Evolutionary conservation across 352 stramenopile genomes (phyloP).

Genomic region (Globisporangium parvum): DNA sequence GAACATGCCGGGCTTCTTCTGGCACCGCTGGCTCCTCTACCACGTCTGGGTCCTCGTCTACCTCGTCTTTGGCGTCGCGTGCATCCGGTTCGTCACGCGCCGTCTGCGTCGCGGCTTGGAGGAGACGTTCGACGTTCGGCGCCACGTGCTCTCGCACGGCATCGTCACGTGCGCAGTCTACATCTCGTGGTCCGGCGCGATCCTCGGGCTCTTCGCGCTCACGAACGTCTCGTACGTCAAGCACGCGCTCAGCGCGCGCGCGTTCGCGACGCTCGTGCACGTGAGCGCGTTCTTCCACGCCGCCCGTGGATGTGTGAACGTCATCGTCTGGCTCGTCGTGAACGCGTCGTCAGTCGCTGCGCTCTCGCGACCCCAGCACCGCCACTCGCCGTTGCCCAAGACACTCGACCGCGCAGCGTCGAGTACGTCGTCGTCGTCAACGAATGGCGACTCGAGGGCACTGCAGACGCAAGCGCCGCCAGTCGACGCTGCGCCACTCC

Average conservation of each 20-base stretch:
- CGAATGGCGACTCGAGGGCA: conserved; percentile 2
- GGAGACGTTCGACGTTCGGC: conserved; percentile 81
- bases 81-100: conserved; percentile 73
- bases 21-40: conserved; percentile 80
- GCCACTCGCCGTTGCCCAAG: not conserved
- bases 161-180: conserved; percentile 80
- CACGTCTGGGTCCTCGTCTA: conserved; percentile 77
- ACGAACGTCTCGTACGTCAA: conserved; percentile 47
- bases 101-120: conserved; percentile 68
- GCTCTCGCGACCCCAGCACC: not conserved
- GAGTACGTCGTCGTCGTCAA: conserved; percentile 6
- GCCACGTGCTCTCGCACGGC: conserved; percentile 67
- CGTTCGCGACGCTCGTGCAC: conserved; percentile 62
- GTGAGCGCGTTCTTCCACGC: conserved; percentile 75
- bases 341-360: conserved; percentile 46
- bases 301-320: conserved; percentile 70
- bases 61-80: conserved; percentile 64
- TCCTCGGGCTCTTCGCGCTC: conserved; percentile 62
- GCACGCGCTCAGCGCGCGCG: conserved; percentile 18
- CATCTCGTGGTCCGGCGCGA: conserved; percentile 76
- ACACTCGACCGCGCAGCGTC: not conserved
- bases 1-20: conserved; percentile 69
- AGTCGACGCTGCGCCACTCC: conserved; percentile 28
- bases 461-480: conserved; percentile 8
- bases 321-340: conserved; percentile 84